Conservation (phyloP, 2,329 filamentous ascomycete genomes). For the Tolypocladium amazonense region DNA sequence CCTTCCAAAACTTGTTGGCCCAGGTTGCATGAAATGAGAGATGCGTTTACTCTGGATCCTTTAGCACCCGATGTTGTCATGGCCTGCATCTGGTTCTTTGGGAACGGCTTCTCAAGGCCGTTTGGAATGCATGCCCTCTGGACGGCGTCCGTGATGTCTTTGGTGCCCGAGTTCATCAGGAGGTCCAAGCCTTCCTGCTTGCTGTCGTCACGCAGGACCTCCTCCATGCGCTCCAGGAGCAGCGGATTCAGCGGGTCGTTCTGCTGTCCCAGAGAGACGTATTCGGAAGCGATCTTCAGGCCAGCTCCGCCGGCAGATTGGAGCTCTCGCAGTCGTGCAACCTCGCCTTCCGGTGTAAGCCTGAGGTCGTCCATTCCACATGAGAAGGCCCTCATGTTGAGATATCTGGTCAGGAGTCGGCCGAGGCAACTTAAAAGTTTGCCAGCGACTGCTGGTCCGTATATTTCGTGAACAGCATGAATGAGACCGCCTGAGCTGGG, state of each 20-base stretch:
- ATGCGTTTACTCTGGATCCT: slow-evolving; percentile 85
- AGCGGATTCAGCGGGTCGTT: slow-evolving; percentile 56
- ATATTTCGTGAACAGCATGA: slow-evolving; percentile 86
- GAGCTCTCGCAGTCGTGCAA: slow-evolving; percentile 56
- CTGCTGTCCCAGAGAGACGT: slow-evolving; percentile 69
- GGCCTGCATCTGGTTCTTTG: slow-evolving; percentile 95
- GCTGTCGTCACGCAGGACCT: slow-evolving; percentile 78
- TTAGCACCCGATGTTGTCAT: slow-evolving; percentile 98
- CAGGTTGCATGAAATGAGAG: slow-evolving; percentile 93
- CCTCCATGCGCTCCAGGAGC: slow-evolving; percentile 69
- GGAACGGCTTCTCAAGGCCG: slow-evolving; percentile 84
- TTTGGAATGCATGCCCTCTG: slow-evolving; percentile 70
- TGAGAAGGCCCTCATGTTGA: slow-evolving; percentile 91
- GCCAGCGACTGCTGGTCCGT: slow-evolving; percentile 78
- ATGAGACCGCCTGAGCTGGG: slow-evolving; percentile 78
- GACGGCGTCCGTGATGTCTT: slow-evolving; percentile 64
- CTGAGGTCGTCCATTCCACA: slow-evolving; percentile 95
- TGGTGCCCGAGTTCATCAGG: slow-evolving; percentile 64
- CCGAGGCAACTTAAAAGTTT: slow-evolving; percentile 83
- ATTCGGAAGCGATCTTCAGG: slow-evolving; percentile 70
- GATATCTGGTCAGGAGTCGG: slow-evolving; percentile 74
- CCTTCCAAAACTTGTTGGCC: slow-evolving; percentile 96
- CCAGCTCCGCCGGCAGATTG: slow-evolving; percentile 59
- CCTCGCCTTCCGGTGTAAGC: slow-evolving; percentile 71
- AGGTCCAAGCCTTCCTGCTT: slow-evolving; percentile 89